phyloP scores from a whole-genome alignment of 352 stramenopile genomes.

The Hyaloperonospora brassicae region DNA sequence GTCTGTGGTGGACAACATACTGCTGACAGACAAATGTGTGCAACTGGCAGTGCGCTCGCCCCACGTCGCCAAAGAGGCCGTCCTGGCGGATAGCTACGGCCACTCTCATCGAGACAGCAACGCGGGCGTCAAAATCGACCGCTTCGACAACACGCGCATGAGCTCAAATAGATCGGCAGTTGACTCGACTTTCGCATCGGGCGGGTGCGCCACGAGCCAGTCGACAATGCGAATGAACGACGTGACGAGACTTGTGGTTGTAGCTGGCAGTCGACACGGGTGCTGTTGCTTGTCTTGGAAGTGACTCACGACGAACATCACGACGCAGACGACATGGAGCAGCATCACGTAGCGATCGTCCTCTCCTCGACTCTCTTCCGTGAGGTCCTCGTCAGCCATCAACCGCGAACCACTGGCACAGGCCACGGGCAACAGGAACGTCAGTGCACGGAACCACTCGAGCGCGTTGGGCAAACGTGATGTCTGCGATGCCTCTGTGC shows the following conservation, averaged over 20 bases:
- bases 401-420: slow-evolving; percentile 56
- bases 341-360: slow-evolving; percentile 77
- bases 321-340: slow-evolving; percentile 57
- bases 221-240: slow-evolving; percentile 44
- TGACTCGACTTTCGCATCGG: slow-evolving; percentile 41
- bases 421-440: slow-evolving; percentile 64
- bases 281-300: slow-evolving; percentile 41
- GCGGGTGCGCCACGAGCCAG: slow-evolving; percentile 56
- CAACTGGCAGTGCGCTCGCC: too few species aligned
- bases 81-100: background rate
- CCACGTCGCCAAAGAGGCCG: too few species aligned
- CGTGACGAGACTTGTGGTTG: slow-evolving; percentile 39
- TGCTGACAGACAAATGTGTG: too few species aligned
- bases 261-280: slow-evolving; percentile 29
- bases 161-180: slow-evolving; percentile 66
- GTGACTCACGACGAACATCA: slow-evolving; percentile 61
- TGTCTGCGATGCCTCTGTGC: slow-evolving; percentile 8
- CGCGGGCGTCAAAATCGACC: slow-evolving; percentile 35
- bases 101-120: slow-evolving; percentile 21
- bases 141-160: slow-evolving; percentile 50
- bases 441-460: slow-evolving; percentile 67
- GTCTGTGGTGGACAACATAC: too few species aligned
- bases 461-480: slow-evolving; percentile 37
- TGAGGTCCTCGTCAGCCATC: slow-evolving; percentile 37
- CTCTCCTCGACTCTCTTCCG: slow-evolving; percentile 45